phyloP scores from a whole-genome alignment of 441 rosid species.

The Pelargonium fulgidum region DNA sequence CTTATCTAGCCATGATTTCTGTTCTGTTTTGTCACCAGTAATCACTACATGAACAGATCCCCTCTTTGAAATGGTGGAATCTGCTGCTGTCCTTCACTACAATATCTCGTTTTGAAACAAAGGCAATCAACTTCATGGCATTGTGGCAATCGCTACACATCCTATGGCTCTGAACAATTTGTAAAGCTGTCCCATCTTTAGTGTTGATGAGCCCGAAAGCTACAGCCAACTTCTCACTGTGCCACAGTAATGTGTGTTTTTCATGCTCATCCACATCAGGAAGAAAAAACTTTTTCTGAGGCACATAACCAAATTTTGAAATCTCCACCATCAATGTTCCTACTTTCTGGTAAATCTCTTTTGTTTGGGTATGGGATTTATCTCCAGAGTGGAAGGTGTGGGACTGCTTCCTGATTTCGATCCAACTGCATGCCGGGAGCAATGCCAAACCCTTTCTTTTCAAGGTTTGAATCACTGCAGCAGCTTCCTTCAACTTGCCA shows the following conservation, averaged over 20 bases:
- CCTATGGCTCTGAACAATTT: constrained; percentile 75
- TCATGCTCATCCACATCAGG: constrained; percentile 73
- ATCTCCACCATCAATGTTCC: constrained; percentile 58
- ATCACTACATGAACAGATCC: constrained; percentile 78
- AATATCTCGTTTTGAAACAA: constrained; percentile 47
- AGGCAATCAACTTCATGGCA: constrained; percentile 56
- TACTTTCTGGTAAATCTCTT: constrained; percentile 59
- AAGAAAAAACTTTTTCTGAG: constrained; percentile 40
- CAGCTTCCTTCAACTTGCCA: constrained; percentile 67
- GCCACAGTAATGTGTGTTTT: constrained; percentile 35
- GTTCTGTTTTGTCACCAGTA: constrained; percentile 56
- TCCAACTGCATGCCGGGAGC: constrained; percentile 76
- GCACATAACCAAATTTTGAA: constrained; percentile 42
- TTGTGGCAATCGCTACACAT: constrained; percentile 70
- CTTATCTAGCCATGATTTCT: not conserved
- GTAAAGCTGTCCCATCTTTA: constrained; percentile 47
- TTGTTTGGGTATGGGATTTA: constrained; percentile 41
- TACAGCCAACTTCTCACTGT: constrained; percentile 76
- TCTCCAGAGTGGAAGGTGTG: constrained; percentile 66
- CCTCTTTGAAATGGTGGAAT: constrained; percentile 70
- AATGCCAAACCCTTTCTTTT: constrained; percentile 67
- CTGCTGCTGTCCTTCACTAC: constrained; percentile 74
- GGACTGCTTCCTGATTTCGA: constrained; percentile 49
- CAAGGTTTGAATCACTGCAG: constrained; percentile 52
- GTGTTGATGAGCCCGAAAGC: constrained; percentile 69